Conservation (phyloP, 352 stramenopile genomes). For the Phytophthora meadii region DNA sequence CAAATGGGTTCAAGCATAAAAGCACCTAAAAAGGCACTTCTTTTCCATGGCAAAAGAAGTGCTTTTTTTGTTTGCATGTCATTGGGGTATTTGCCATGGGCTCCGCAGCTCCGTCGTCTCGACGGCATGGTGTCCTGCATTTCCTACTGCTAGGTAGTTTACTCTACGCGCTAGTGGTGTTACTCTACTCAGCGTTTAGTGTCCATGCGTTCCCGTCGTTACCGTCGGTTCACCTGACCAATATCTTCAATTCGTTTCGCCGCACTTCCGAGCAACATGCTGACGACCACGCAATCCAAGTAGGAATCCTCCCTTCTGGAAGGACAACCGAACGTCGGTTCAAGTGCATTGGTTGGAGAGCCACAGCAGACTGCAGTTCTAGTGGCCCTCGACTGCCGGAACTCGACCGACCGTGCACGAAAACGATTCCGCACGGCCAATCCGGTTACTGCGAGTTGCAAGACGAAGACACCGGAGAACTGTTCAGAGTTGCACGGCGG, state of each 20-base stretch:
- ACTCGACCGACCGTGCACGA: conserved; percentile 24
- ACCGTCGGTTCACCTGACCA: neutral
- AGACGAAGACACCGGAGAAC: conserved; percentile 32
- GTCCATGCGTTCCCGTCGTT: neutral
- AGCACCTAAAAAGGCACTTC: too few species aligned
- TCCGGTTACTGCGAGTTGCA: conserved; percentile 57
- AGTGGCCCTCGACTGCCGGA: conserved; percentile 21
- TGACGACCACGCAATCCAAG: conserved; percentile 24
- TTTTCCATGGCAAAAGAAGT: too few species aligned
- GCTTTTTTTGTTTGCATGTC: too few species aligned
- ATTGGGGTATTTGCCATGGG: conserved; percentile 1
- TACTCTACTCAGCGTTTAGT: conserved; percentile 10
- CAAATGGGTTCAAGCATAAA: too few species aligned
- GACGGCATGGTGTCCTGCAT: conserved; percentile 6
- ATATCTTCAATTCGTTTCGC: conserved; percentile 14
- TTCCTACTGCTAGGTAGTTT: conserved; percentile 17
- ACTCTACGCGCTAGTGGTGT: conserved; percentile 15
- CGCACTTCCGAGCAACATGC: conserved; percentile 20
- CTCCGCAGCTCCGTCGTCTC: neutral
- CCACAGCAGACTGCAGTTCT: conserved; percentile 20
- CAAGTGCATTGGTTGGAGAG: conserved; percentile 31
- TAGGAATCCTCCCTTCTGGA: conserved; percentile 7
- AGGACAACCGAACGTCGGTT: conserved; percentile 10
- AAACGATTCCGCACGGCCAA: conserved; percentile 27
- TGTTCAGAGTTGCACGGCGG: conserved; percentile 34